Base-by-base conservation (phyloP, 257 asterid species). In the Prunella vulgaris region DNA sequence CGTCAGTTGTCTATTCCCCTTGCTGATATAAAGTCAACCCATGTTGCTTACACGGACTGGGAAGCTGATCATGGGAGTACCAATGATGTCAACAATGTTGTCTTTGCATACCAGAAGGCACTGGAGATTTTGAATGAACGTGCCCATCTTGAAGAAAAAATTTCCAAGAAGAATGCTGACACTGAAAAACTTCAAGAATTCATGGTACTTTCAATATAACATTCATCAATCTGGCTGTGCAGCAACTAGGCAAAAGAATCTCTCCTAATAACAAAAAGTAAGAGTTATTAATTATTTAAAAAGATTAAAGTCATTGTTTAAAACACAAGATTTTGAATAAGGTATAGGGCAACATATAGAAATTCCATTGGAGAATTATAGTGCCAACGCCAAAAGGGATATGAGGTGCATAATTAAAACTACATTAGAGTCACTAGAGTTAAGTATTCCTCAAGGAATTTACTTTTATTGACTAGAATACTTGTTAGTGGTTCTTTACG, bases 1-100 rank as follows among this genome's bases (percentile, higher is more conserved):
- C 97, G 99, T 24, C 97, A 94, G 81, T 78, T 94, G 80, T 94
- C 97, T 71, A 79, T 94, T 76, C 99, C 97, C 60, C 95, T 84
- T 69, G 79, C 74, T 68, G 84, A 89, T 74, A 67, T 81, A 67
- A 77, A 70, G 60, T 71, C 93, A 64, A 82, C 87, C 66, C 90
- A 88, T 73, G 81, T 44, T 1, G 78, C 88, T 37, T 91, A 87
- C 85, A 87, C 87, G 72, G 85, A 87, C 32, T 94, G 99, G 97
- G 97, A 85, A 83, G 85, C 86, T 56, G 88, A 86, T 63, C 82
- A 77, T 42, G 92, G 87, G 72, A 70, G 78, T 69, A 67, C 72
- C 44, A 44, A 74, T 79, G 94, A 84, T 71, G 79, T 44, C 52
- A 85, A 79, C 68, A 73, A 78, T 73, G 53, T 89, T 78, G 84